Evolutionary conservation across 306 rosid genomes (phyloP), one percentile per base, ranked within the genome.

Genomic region (Lathyrus tuberosus): DNA sequence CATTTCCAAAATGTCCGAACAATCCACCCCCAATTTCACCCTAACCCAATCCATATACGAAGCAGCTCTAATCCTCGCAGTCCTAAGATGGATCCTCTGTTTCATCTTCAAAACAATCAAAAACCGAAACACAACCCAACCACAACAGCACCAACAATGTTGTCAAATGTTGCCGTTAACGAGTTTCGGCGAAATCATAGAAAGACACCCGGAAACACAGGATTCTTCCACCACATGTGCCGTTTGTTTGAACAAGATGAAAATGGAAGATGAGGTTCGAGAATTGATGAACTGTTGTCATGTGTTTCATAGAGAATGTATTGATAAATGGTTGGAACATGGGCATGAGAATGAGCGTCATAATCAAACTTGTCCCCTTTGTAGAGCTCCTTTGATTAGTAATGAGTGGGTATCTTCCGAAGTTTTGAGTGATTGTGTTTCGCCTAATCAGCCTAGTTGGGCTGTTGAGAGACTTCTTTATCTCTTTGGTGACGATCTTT

Each of bases 391-490:
- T 58, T 44, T 91, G 71, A 56, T 88, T 11, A 77, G 72, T 70
- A 51, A 71, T 28, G 71, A 0, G 31, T 33, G 26, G 8, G 0
- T 65, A 0, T 79, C 88, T 49, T 69, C 82, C 13, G 81, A 71
- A 3, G 41, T 72, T 71, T 24, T 79, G 37, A n/a, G 58, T 30
- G 71, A 61, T 49, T 67, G 60, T 22, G 5, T 65, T 49, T 65
- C 84, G 15, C 73, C 79, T 11, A 37, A 84, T 18, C 88, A 87
- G 60, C 95, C 95, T 44, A 91, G 90, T 65, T 91, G 97, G 97
- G 92, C 97, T 6, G 92, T 91, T 11, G 95, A 91, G 69, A 78
- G 97, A 73, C 86, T 91, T 38, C 90, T 88, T 18, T 91, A 88
- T 83, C 90, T 91, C 24, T 91, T 91, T 59, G 97, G 95, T 33